Conservation (phyloP, 2,329 filamentous ascomycete species). For the Fusarium ambrosium region DNA sequence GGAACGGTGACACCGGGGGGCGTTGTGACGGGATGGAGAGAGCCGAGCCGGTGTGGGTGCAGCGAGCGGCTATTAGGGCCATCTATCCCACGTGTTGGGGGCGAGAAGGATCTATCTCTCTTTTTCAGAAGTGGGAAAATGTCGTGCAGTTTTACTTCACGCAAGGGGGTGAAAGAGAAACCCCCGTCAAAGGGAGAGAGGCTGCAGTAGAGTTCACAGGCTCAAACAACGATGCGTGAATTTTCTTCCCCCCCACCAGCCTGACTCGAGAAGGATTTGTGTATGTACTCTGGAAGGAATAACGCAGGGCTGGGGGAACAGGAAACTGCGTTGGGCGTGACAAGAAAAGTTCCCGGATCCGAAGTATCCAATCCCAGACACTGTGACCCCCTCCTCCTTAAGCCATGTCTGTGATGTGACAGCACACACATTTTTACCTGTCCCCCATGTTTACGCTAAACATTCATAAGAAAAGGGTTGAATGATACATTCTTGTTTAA, state of each 20-base stretch:
- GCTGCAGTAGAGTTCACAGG: not conserved
- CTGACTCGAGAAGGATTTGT: not conserved
- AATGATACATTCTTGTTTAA: not conserved
- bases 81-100: constrained; percentile 44
- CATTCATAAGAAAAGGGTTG: not conserved
- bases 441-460: not conserved
- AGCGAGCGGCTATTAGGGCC: constrained; percentile 44
- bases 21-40: constrained; percentile 9
- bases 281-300: not conserved
- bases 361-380: not conserved
- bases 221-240: not conserved
- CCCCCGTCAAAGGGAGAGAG: not conserved
- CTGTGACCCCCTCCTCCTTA: not conserved
- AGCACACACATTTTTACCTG: not conserved
- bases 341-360: not conserved
- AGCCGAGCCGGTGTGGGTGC: constrained; percentile 34
- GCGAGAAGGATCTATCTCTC: constrained; percentile 11
- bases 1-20: constrained; percentile 7
- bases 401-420: constrained; percentile 10
- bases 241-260: not conserved
- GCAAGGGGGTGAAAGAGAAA: not conserved
- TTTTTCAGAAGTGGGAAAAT: not conserved
- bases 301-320: not conserved
- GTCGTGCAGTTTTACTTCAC: not conserved
- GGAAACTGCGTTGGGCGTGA: not conserved